Evolutionary conservation across 2,329 filamentous ascomycete species (phyloP).

Genomic region (Colletotrichum sp.): DNA sequence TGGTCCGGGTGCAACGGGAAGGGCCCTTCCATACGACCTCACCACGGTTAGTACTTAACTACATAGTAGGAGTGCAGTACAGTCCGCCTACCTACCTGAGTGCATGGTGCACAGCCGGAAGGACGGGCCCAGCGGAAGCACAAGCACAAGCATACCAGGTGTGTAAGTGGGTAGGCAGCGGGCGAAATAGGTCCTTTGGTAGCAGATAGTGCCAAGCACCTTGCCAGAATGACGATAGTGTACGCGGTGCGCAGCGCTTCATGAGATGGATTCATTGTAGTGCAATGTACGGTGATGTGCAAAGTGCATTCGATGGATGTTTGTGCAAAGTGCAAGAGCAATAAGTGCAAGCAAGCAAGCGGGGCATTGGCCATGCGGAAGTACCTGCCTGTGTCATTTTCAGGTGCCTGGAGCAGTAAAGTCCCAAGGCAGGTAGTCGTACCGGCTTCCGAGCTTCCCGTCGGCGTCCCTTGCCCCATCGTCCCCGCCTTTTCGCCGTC

Average conservation of each 20-base stretch:
- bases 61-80: not conserved
- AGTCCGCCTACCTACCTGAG: not conserved
- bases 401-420: too few relatives aligned
- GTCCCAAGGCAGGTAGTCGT: not conserved
- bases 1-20: not conserved
- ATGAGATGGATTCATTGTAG: not conserved
- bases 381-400: not conserved
- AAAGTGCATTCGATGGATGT: not conserved
- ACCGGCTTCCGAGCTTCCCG: not conserved
- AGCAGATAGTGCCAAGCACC: not conserved
- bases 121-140: not conserved
- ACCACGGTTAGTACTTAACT: not conserved
- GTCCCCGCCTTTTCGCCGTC: not conserved
- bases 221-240: not conserved
- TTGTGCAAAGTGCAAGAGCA: not conserved
- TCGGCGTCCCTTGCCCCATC: not conserved
- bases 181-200: not conserved
- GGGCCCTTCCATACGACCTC: not conserved
- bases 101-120: not conserved
- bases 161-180: not conserved
- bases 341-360: not conserved
- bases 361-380: not conserved
- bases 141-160: not conserved
- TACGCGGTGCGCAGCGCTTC: not conserved
- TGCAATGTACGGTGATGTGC: not conserved